Evolutionary conservation across 805 yeast genomes (phyloP).

Genomic region (Suhomyces sp.): DNA sequence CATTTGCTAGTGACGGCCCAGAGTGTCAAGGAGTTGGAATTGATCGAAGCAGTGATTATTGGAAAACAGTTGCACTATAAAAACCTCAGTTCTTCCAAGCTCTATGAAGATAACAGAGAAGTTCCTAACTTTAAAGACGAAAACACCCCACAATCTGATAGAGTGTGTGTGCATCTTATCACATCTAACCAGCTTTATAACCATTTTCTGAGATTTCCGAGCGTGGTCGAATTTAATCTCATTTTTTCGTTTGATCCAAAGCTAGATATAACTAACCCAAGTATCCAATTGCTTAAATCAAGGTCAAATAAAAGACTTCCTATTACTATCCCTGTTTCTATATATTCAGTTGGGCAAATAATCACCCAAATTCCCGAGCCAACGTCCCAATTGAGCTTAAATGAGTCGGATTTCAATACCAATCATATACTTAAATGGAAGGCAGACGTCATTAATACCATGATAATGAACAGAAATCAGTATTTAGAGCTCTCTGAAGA

Average conservation of each 20-base stretch:
- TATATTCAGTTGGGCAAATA: conserved; percentile 33
- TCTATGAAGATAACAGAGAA: conserved; percentile 43
- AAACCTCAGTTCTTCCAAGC: conserved; percentile 63
- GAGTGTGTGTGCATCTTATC: conserved; percentile 21
- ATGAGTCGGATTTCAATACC: conserved; percentile 10
- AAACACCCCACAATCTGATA: neutral
- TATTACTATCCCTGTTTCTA: conserved; percentile 33
- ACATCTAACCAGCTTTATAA: conserved; percentile 35
- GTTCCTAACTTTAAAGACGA: conserved; percentile 1
- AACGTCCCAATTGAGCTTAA: conserved; percentile 11
- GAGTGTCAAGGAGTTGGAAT: conserved; percentile 66
- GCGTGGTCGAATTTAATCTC: conserved; percentile 21
- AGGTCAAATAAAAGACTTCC: conserved; percentile 22
- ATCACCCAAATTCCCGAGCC: conserved; percentile 21
- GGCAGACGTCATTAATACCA: conserved; percentile 24
- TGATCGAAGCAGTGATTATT: conserved; percentile 73
- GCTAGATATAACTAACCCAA: conserved; percentile 32
- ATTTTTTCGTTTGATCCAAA: conserved; percentile 37
- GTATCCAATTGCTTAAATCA: conserved; percentile 32
- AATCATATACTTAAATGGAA: conserved; percentile 32
- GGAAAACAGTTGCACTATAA: conserved; percentile 66
- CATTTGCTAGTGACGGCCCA: conserved; percentile 50
- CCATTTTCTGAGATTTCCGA: conserved; percentile 22
- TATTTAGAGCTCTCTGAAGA: conserved; percentile 13
- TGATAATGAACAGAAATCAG: conserved; percentile 27